Conservation (phyloP, 345 rosid genomes). For the Citrus sp. region DNA sequence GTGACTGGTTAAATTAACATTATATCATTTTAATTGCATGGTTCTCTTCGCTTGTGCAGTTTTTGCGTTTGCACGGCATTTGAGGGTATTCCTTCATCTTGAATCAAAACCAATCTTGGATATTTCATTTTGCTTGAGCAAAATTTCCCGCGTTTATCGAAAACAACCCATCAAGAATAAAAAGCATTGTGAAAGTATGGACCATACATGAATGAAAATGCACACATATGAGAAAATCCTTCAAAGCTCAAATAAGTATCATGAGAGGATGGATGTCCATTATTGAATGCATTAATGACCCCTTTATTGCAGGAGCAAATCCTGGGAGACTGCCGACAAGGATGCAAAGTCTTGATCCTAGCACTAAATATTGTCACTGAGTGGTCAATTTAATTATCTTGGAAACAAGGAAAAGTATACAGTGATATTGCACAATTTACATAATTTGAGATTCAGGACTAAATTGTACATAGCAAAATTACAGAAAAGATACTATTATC, state of each 20-base stretch:
- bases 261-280: no score
- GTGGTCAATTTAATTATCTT: neutral
- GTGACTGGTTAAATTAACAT: neutral
- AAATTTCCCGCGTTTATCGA: no score
- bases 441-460: neutral
- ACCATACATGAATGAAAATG: no score
- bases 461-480: neutral
- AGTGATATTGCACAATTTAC: neutral
- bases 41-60: neutral
- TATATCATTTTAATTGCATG: neutral
- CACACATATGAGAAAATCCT: no score
- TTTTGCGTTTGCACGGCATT: no score
- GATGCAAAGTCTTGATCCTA: neutral
- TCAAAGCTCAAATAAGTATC: no score
- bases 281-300: no score
- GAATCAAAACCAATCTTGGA: neutral
- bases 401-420: neutral
- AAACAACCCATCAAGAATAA: no score
- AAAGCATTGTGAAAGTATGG: no score
- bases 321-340: neutral
- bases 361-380: neutral
- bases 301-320: neutral
- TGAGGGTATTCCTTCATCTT: neutral
- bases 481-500: constrained; percentile 16
- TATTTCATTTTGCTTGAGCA: neutral